Base-by-base conservation (phyloP, 2,329 filamentous ascomycete genomes). In the Colletotrichum endophyticum region DNA sequence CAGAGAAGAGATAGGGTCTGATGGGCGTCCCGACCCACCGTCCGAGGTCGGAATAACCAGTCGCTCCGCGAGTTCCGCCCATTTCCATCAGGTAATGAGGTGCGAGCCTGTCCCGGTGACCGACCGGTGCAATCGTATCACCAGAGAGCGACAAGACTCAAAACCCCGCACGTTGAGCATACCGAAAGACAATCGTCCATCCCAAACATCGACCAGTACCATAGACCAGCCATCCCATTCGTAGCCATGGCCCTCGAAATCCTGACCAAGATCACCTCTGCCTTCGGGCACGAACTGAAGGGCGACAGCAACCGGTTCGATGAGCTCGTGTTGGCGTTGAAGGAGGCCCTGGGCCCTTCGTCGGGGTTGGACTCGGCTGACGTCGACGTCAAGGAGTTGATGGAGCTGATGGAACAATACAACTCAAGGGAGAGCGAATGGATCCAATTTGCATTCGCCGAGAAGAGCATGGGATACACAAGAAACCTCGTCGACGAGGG, bases 401-500 rank as follows among this genome's bases (percentile, higher is more conserved):
- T 91, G 73, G 86, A 87, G 30, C 84, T 96, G 78, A 98, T 98
- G 95, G 86, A 91, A 73, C 86, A 90, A 32, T 98, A 98, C 85
- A 84, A 89, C 67, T 95, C 94, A 63, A 86, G 91, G 53, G 88
- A 93, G 72, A 84, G 87, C 30, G 93, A 96, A 72, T 98, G 96
- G 96, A 83, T 86, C 70, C 89, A 88, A 78, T 98, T 95, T 85
- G 95, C 94, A 32, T 90, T 96, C 80, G 90, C 90, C n/a, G 94
- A 98, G 81, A 80, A 86, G 22, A 92, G 89, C 78, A 89, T 93
- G 80, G 90, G 91, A 2, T 98, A 98, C 84, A 98, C 96, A 15
- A 88, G 96, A 72, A 98, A 98, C 82, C 90, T 98, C 6, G 95
- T 98, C 61, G 95, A 98, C 81, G 94, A 96, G 82, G 95, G 96